Evolutionary conservation across 192 early-diverging fungal species (phyloP).

Genomic region (Mycoemilia scoparia): DNA sequence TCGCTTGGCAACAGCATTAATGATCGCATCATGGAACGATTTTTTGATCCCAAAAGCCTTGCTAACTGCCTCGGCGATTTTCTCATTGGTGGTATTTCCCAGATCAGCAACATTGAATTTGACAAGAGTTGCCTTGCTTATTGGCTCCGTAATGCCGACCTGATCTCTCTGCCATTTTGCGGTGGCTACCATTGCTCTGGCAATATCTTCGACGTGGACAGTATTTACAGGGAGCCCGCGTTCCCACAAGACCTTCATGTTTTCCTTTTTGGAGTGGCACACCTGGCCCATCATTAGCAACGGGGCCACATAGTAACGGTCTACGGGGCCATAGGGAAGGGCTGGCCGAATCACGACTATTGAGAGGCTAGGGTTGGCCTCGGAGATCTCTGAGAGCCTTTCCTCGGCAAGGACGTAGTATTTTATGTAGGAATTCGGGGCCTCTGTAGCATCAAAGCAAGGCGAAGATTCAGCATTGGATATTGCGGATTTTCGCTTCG

Average conservation of each 20-base stretch:
- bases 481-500: neutral
- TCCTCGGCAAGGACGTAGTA: constrained; percentile 11
- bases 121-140: neutral
- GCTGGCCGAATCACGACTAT: constrained; percentile 73
- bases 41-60: constrained; percentile 10
- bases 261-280: constrained; percentile 57
- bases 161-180: constrained; percentile 33
- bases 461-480: constrained; percentile 8
- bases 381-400: neutral
- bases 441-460: constrained; percentile 6
- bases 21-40: constrained; percentile 14
- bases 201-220: constrained; percentile 80
- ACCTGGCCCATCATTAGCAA: constrained; percentile 85
- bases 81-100: constrained; percentile 56
- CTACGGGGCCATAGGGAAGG: constrained; percentile 71
- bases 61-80: constrained; percentile 11
- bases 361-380: constrained; percentile 47
- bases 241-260: constrained; percentile 91
- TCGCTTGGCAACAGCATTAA: constrained; percentile 25
- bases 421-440: constrained; percentile 5
- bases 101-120: constrained; percentile 79
- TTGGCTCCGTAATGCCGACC: too few relatives aligned
- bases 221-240: constrained; percentile 84
- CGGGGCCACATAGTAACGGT: constrained; percentile 48
- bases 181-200: constrained; percentile 35